These are phyloP conservation scores for Calonectria crousiana DNA, from an alignment of 2,329 filamentous ascomycete species.

Conservation along the genomic window DNA sequence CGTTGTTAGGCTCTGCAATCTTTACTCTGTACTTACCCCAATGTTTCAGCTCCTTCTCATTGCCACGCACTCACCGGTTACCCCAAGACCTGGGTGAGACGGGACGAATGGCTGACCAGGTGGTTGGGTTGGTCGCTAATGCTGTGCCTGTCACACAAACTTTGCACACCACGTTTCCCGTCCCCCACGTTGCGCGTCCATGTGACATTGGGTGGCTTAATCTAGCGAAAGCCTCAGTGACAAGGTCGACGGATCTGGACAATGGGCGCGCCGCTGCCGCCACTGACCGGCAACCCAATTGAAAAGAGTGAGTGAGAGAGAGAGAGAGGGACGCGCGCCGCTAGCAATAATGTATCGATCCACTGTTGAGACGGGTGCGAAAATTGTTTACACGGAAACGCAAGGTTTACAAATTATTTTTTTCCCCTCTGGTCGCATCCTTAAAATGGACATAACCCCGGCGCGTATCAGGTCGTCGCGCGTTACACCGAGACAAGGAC, in stretches of 20 bases:
- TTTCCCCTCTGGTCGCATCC: background rate
- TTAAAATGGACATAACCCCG: background rate
- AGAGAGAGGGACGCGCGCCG: background rate
- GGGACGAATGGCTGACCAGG: background rate
- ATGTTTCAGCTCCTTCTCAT: constrained; percentile 1
- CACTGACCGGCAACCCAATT: constrained; percentile 1
- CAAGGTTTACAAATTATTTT: background rate
- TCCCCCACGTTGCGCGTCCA: constrained; percentile 11
- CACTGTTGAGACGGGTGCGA: background rate
- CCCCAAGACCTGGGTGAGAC: background rate
- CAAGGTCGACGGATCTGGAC: background rate
- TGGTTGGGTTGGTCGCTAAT: background rate
- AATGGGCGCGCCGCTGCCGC: constrained; percentile 7
- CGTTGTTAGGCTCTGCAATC: background rate
- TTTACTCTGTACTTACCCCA: background rate
- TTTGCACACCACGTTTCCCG: constrained; percentile 2
- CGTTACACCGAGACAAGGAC: background rate
- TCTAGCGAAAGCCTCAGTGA: constrained; percentile 1
- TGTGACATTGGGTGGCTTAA: constrained; percentile 7
- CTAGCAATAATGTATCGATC: background rate
- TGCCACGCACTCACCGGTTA: background rate
- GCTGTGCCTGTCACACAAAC: background rate
- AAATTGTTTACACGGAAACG: background rate
- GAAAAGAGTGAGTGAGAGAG: background rate
- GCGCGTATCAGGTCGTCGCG: background rate